Evolutionary conservation across 2,329 filamentous ascomycete genomes (phyloP).

Genomic region (Talaromyces sp.): DNA sequence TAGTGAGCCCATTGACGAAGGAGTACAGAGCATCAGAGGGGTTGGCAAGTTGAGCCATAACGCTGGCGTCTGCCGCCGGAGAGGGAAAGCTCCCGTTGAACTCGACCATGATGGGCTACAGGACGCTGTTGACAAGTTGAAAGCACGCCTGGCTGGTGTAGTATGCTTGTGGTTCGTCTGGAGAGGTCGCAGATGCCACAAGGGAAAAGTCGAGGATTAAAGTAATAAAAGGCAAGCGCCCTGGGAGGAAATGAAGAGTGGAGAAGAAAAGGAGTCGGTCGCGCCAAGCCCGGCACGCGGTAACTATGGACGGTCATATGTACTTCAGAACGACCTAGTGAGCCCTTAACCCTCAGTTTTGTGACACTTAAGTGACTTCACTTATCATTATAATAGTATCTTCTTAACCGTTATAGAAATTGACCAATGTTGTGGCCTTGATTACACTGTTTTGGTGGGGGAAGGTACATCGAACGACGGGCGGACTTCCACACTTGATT

Average conservation of each 20-base stretch:
- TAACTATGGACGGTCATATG: not conserved
- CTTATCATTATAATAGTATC: not conserved
- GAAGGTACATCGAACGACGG: not conserved
- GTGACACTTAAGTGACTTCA: not conserved
- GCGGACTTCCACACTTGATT: not conserved
- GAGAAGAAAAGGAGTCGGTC: constrained; percentile 16
- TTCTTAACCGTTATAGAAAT: not conserved
- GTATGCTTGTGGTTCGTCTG: not conserved
- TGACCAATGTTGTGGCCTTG: not conserved
- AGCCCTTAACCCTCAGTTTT: not conserved
- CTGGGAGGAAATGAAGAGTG: constrained; percentile 5
- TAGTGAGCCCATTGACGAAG: constrained; percentile 52
- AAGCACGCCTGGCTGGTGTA: not conserved
- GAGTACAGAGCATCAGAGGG: constrained; percentile 51
- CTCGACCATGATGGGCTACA: constrained; percentile 37
- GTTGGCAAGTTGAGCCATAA: constrained; percentile 53
- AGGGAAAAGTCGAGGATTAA: not conserved
- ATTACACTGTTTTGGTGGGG: not conserved
- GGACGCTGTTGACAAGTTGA: not conserved
- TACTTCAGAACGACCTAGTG: not conserved
- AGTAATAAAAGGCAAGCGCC: not conserved
- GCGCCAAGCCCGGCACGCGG: constrained; percentile 11
- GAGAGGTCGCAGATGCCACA: not conserved
- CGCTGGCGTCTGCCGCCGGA: constrained; percentile 60
- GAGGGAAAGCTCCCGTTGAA: constrained; percentile 67